Evolutionary conservation across 169 alveolate genomes (phyloP), one percentile per base, ranked within the genome.

Genomic region (Babesia bigemina): DNA sequence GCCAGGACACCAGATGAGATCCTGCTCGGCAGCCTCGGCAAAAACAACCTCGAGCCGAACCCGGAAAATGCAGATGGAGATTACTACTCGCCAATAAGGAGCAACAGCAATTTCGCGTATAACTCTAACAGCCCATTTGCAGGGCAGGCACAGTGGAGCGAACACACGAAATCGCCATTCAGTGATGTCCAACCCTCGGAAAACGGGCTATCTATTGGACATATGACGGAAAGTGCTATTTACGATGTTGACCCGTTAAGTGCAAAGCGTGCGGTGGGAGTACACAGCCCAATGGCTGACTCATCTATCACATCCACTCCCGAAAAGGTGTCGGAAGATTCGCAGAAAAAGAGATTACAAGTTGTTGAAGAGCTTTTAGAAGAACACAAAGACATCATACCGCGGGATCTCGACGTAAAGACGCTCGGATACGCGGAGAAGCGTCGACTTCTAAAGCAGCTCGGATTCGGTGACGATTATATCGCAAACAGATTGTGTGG

Each of bases 401-500:
- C 76, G 28, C 66, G 33, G 39, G 76, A 67, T 13, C 57, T 67
- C 24, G 76, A 67, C 28, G 48, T 67, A 14, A 67, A 75, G 59
- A 58, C 71, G 24, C 58, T 78, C 58, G 61, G 87, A 13, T 63
- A 78, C 42, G 67, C 72, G 42, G 85, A 81, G 73, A 81, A 81
- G 63, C 85, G 67, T n/a, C 21, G 49, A 52, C 66, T 81, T 29
- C 72, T 81, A 50, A 26, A 65, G 61, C 56, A 61, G 44, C 69
- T 81, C 24, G 88, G 88, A 29, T 69, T 81, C 63, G 74, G 61
- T 6, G 78, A 72, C 67, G 88, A 81, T 59, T 81, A 81, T 52
- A 81, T 81, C 42, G 88, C 88, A 10, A 81, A 62, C 29, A 29
- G 78, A 7, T 58, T 81, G 19, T 81, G 88, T 55, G 72, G 44